Base-by-base conservation (phyloP, 1,284 basidiomycete genomes). In the Apiotrichum veenhuisii region DNA sequence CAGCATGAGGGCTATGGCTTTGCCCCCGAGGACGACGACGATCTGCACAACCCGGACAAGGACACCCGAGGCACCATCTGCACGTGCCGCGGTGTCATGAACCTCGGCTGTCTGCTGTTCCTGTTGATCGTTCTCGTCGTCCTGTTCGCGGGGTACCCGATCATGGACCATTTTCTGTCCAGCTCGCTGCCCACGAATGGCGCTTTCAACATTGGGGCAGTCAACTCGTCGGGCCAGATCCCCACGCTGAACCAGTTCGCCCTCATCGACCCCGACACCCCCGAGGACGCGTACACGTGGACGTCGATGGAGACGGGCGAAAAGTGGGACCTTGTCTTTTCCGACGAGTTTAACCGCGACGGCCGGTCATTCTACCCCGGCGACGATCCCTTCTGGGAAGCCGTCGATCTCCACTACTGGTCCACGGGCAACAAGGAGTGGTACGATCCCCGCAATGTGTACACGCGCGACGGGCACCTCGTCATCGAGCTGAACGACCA, bases 341-440 rank as follows among this genome's bases (percentile, higher is more conserved):
- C 87, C 47, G 92, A 95, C 74, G 93, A 95, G 77, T 96, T 96
- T 75, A 86, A 95, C 57, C 78, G 78, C 18, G 81, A 83, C 5
- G 84, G 84, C 69, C 61, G 78, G 36, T 78, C 79, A 2, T 82
- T 81, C 58, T 80, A 75, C 62, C 68, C 76, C 17, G 79, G 79
- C 20, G 77, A 80, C 59, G 80, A 79, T 65, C 80, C 80, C 42
- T 82, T 77, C 71, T 80, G 73, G 72, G 71, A 75, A 48, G 78
- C 75, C 1, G 72, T 79, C 40, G 77, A 79, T 59, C 66, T 77
- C 30, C 80, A 82, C 70, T 82, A 82, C 68, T 82, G 81, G 82
- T 74, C 70, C 1, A 77, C 75, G 3, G 67, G 65, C 51, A 75
- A 77, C 59, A 72, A 74, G 49, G 76, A 77, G 61, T 77, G 75